phyloP scores from a whole-genome alignment of 805 yeast species.

The Monosporozyma yasuniensis region DNA sequence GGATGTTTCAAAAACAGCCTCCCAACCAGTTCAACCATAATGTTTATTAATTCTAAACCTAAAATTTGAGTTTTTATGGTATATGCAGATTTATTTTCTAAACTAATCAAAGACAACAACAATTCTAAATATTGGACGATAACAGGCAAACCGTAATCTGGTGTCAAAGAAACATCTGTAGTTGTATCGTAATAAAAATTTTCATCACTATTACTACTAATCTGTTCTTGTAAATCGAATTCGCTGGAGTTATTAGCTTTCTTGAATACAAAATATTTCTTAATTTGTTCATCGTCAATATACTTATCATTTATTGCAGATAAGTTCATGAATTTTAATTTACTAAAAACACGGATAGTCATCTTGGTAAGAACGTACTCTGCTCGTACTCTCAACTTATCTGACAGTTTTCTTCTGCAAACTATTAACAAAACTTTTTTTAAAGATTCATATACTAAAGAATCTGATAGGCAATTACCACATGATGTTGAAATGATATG shows the following conservation, averaged over 20 bases:
- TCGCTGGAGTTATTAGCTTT: slow-evolving; percentile 2
- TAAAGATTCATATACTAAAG: slow-evolving; percentile 75
- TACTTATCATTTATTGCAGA: slow-evolving; percentile 8
- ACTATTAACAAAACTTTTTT: slow-evolving; percentile 89
- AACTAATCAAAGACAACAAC: slow-evolving; percentile 70
- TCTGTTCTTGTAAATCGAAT: slow-evolving; percentile 6
- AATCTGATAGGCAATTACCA: slow-evolving; percentile 62
- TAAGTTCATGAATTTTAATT: slow-evolving; percentile 37
- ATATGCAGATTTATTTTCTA: slow-evolving; percentile 72
- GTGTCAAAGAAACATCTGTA: slow-evolving; percentile 27
- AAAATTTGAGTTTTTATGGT: slow-evolving; percentile 49
- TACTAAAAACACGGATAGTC: slow-evolving; percentile 57
- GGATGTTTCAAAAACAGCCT: slow-evolving; percentile 49
- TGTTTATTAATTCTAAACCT: slow-evolving; percentile 66
- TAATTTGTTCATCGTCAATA: slow-evolving; percentile 14
- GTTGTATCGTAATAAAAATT: slow-evolving; percentile 11
- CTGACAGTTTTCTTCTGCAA: slow-evolving; percentile 84
- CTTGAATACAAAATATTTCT: slow-evolving; percentile 2
- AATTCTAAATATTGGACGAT: slow-evolving; percentile 69
- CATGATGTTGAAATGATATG: slow-evolving; percentile 53
- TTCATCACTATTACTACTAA: not conserved
- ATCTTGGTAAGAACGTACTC: slow-evolving; percentile 69
- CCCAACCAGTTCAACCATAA: slow-evolving; percentile 78
- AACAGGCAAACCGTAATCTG: slow-evolving; percentile 61
- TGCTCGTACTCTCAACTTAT: slow-evolving; percentile 78